Conservation (phyloP, 352 stramenopile species). For the Phytophthora pisi region DNA sequence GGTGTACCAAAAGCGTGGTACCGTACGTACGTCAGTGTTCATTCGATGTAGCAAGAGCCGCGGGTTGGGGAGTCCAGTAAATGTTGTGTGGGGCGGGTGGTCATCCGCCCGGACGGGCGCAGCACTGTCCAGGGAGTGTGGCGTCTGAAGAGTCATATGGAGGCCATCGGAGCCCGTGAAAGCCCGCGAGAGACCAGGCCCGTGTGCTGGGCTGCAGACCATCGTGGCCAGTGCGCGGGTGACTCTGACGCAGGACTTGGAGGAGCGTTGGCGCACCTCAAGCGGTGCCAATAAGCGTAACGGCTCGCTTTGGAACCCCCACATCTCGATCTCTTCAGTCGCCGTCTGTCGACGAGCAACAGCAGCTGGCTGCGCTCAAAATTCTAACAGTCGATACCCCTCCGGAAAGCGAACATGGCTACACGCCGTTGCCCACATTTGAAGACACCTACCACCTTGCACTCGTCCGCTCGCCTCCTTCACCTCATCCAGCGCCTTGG, state of each 20-base stretch:
- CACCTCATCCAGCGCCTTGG: neutral
- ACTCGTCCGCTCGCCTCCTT: neutral
- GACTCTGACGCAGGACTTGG: neutral
- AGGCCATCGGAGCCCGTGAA: constrained; percentile 19
- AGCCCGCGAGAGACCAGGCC: constrained; percentile 4
- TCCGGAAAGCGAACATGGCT: constrained; percentile 9
- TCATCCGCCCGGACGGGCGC: neutral
- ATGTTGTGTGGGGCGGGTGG: constrained; percentile 10
- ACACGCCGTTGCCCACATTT: constrained; percentile 22
- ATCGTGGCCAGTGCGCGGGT: constrained; percentile 2
- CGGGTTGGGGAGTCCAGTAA: constrained; percentile 33
- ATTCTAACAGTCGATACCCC: constrained; percentile 9
- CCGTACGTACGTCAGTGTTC: constrained; percentile 5
- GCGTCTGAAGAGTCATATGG: constrained; percentile 1
- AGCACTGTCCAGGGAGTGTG: constrained; percentile 7
- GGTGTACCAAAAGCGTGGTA: constrained; percentile 4
- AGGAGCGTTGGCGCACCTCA: neutral
- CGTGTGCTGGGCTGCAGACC: neutral
- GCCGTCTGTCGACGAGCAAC: constrained; percentile 15
- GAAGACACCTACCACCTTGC: constrained; percentile 17
- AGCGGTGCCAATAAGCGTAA: neutral
- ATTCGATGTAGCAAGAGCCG: constrained; percentile 3
- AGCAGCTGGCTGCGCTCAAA: neutral
- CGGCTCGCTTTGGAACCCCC: neutral
- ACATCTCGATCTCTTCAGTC: neutral